These are phyloP conservation scores for Aspergillus coremiiformis DNA, from an alignment of 495 filamentous ascomycete species.

Conservation along the genomic window DNA sequence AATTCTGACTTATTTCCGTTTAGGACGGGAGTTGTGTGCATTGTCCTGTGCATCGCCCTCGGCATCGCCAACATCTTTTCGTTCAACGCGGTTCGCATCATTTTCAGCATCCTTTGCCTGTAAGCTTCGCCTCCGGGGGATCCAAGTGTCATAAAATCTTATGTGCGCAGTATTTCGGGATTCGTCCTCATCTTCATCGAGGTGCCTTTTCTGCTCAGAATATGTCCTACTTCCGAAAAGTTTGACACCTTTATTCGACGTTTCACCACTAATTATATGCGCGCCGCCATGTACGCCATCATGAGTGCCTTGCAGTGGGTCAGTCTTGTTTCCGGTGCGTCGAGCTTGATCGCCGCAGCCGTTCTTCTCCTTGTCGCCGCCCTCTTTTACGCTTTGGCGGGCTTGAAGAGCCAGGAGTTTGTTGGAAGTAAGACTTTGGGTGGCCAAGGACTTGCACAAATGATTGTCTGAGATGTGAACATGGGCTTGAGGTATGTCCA, in stretches of 20 bases:
- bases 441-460: constrained; percentile 89
- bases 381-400: constrained; percentile 77
- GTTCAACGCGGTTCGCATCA: constrained; percentile 54
- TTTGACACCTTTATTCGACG: constrained; percentile 89
- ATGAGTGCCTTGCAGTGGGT: constrained; percentile 82
- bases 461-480: constrained; percentile 69
- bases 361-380: constrained; percentile 71
- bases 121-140: constrained; percentile 39
- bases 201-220: constrained; percentile 89
- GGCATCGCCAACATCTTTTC: constrained; percentile 89
- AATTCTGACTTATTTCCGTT: constrained; percentile 5
- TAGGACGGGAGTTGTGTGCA: constrained; percentile 91
- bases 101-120: constrained; percentile 82
- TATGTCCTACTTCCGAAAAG: constrained; percentile 85
- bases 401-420: constrained; percentile 86
- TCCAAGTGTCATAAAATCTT: background rate
- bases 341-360: constrained; percentile 78
- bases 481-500: background rate
- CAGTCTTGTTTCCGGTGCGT: constrained; percentile 51
- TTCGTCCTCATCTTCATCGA: constrained; percentile 95
- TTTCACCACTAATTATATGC: constrained; percentile 94
- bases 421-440: constrained; percentile 95
- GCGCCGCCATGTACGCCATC: constrained; percentile 77
- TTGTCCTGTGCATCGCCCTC: constrained; percentile 90
- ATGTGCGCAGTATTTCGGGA: constrained; percentile 54